phyloP scores from a whole-genome alignment of 1,139 yeast genomes.

The Blastobotrys elegans region DNA sequence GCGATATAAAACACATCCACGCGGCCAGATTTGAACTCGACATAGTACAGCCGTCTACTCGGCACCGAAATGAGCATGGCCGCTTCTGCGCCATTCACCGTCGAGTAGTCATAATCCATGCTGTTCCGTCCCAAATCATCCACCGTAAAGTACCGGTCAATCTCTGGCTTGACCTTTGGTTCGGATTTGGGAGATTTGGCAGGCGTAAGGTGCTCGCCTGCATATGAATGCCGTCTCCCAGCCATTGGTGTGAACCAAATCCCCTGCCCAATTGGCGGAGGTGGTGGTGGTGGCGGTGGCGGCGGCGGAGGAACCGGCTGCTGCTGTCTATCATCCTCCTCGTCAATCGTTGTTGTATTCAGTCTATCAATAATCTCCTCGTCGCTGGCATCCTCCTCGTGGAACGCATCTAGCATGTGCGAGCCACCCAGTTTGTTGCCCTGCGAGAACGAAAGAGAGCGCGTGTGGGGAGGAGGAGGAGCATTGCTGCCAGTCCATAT shows the following conservation, averaged over 20 bases:
- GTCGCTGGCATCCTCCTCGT: constrained; percentile 21
- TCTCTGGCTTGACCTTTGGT: constrained; percentile 10
- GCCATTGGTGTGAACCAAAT: constrained; percentile 9
- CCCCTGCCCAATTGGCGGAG: constrained; percentile 11
- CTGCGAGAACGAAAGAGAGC: constrained; percentile 23
- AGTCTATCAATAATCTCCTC: constrained; percentile 14
- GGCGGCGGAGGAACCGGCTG: too few relatives aligned
- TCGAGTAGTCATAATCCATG: constrained; percentile 14
- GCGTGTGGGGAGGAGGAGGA: constrained; percentile 12
- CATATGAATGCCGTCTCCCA: constrained; percentile 26
- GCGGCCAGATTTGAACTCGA: constrained; percentile 82
- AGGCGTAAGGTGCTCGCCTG: constrained; percentile 19
- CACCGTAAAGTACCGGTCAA: constrained; percentile 23
- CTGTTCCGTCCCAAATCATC: constrained; percentile 26
- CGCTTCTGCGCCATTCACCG: constrained; percentile 9
- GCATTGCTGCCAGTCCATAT: constrained; percentile 1
- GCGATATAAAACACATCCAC: constrained; percentile 77
- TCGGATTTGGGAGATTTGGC: neutral
- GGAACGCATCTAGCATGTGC: constrained; percentile 21
- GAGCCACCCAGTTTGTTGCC: constrained; percentile 12
- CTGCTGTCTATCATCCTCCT: neutral
- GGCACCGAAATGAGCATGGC: constrained; percentile 25
- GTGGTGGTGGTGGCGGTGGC: too few relatives aligned
- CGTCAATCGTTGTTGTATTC: constrained; percentile 12
- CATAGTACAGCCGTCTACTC: constrained; percentile 49